Evolutionary conservation across 2,329 filamentous ascomycete species (phyloP), one percentile per base, ranked within the genome.

Genomic region (Berkeleyomyces rouxiae): DNA sequence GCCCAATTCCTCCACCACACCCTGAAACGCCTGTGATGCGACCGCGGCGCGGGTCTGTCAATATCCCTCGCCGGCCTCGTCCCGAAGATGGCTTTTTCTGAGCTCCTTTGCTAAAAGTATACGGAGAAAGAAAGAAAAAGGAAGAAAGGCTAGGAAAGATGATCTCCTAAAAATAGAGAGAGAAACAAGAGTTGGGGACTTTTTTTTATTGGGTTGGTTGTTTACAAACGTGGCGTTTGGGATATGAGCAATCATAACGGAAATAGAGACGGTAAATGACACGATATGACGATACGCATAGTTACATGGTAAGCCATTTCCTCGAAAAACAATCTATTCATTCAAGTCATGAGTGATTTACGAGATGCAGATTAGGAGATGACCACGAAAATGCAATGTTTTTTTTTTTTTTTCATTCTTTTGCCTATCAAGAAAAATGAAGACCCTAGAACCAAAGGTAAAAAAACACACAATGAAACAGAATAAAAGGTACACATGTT

Each of bases 161-260:
- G 23, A 23, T 23, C 23, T 23, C 23, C 23, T 2, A 23, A 23
- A 23, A 23, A 23, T 23, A 23, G 23, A 23, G 23, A 23, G 43
- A 46, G 7, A n/a, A n/a, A 46, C 7, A 7, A 46, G 10, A 43
- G 42, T 43, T 43, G 5, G 3, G 33, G 9, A 11, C 39, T 13
- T 40, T 40, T 37, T 58, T 23, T 11, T 16, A 7, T 58, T 43
- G n/a, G 6, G 16, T 42, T 33, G 31, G 36, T 55, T 31, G 44
- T 31, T 55, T 55, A n/a, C 31, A 37, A 55, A 55, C 13, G n/a
- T 10, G 36, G 49, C 49, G 49, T 55, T 55, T 55, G 36, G 36
- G 49, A 55, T 55, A 55, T 55, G 36, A 36, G 49, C 49, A 55
- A 55, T 55, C 49, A 55, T 55, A 55, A 13, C 49, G 49, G 49